Evolutionary conservation across 805 yeast genomes (phyloP).

Genomic region (Barnettozyma botsteinii): DNA sequence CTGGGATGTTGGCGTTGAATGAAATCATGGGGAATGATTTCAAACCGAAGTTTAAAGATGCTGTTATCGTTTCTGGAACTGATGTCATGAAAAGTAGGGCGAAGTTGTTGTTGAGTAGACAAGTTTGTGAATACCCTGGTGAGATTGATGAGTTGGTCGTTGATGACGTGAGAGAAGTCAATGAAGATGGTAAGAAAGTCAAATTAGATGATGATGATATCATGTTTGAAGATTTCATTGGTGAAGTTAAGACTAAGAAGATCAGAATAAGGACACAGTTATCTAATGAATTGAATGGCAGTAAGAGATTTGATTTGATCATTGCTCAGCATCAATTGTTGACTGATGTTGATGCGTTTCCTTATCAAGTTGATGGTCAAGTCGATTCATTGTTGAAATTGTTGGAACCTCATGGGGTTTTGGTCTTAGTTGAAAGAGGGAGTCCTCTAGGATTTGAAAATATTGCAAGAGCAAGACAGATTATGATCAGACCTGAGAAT

Average conservation of each 20-base stretch:
- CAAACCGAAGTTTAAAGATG: constrained; percentile 58
- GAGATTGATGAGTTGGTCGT: constrained; percentile 16
- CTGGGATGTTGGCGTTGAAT: constrained; percentile 84
- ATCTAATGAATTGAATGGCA: constrained; percentile 41
- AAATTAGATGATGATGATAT: constrained; percentile 18
- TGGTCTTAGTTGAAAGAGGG: constrained; percentile 83
- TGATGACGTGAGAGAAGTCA: constrained; percentile 6
- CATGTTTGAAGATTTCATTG: constrained; percentile 34
- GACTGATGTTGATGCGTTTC: constrained; percentile 53
- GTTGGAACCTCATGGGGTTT: constrained; percentile 71
- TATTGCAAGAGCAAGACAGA: constrained; percentile 84
- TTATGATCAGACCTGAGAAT: constrained; percentile 81
- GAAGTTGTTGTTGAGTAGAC: constrained; percentile 67
- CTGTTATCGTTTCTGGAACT: constrained; percentile 61
- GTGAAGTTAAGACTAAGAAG: constrained; percentile 51
- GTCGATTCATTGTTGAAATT: constrained; percentile 53
- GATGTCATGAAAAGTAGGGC: constrained; percentile 75
- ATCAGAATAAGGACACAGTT: constrained; percentile 52
- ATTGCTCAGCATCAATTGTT: constrained; percentile 78
- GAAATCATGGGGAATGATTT: constrained; percentile 69
- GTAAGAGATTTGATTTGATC: constrained; percentile 66
- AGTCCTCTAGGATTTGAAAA: constrained; percentile 85
- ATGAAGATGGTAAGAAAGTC: neutral
- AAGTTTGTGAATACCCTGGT: constrained; percentile 42
- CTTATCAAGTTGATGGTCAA: constrained; percentile 66